Evolutionary conservation across 1,139 yeast species (phyloP), one percentile per base, ranked within the genome.

Genomic region (Blastobotrys elegans): DNA sequence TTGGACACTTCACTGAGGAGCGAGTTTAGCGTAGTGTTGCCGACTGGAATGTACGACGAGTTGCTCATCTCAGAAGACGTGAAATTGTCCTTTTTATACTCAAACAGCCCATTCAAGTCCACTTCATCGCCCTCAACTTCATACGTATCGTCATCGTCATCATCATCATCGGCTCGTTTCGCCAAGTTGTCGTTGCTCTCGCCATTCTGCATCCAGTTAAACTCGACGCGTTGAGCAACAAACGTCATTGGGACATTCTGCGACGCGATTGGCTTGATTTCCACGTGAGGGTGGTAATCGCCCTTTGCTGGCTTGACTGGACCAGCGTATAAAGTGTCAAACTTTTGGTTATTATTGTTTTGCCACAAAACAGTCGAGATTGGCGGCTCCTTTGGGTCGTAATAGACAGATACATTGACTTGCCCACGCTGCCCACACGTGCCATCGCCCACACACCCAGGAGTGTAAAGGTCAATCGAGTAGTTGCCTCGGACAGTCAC

Each of bases 281-380:
- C 74, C 22, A 87, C 74, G 48, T 70, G 69, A n/a, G 82, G 84
- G 33, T 69, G 62, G 43, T 61, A 67, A 11, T 65, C 64, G 18
- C 65, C 66, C 20, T 69, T 64, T 2, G 76, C 65, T 1, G 80
- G 75, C 37, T 77, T 74, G 49, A 90, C 68, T 51, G 79, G 79
- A 0, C 97, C 98, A 44, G 76, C 72, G 61, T 69, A 90, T 21
- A 94, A 63, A 31, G 75, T 73, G 62, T 94, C 98, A 63, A 86
- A 90, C 65, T 94, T 92, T 49, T 82, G 77, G 51, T 80, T 74
- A 36, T 80, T 72, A 62, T 92, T 92, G 49, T 88, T 88, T 65
- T 94, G 97, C 62, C 78, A 88, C 32, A 89, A 72, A 53, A 40
- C 62, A 71, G 69, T 29, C 68, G 66, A 59, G 1, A 73, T 55